Conservation (phyloP, 1,284 basidiomycete species). For the Leucocoprinus gongylophorus region DNA sequence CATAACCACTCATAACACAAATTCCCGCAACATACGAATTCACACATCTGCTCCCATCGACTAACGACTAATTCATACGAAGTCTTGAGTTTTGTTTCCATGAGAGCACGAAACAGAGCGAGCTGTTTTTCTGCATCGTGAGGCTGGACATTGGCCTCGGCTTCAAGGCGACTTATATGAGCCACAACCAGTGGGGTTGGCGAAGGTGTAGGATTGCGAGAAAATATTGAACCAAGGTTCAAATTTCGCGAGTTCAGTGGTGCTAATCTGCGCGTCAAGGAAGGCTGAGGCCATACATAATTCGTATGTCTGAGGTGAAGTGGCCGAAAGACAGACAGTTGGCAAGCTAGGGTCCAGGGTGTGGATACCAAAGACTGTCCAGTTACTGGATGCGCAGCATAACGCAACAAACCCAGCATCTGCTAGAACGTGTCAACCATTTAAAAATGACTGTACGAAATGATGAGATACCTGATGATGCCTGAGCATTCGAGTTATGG, state of each 20-base stretch:
- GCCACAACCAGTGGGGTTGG: constrained; percentile 63
- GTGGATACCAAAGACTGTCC: constrained; percentile 9
- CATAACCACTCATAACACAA: not conserved
- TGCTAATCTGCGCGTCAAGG: constrained; percentile 18
- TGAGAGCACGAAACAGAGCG: constrained; percentile 58
- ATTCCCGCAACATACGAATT: constrained; percentile 54
- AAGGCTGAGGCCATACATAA: constrained; percentile 8
- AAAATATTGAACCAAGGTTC: constrained; percentile 49
- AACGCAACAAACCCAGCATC: constrained; percentile 26
- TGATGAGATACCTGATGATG: constrained; percentile 21
- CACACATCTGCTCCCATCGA: constrained; percentile 74
- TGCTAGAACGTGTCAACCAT: constrained; percentile 13
- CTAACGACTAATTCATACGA: constrained; percentile 66
- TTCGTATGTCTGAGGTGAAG: constrained; percentile 7
- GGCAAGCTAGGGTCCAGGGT: constrained; percentile 7
- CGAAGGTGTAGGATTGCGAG: constrained; percentile 38
- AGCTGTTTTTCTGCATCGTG: constrained; percentile 63
- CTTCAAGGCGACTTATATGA: constrained; percentile 63
- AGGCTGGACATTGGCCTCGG: constrained; percentile 64
- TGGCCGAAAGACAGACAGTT: constrained; percentile 11
- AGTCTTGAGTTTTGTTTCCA: constrained; percentile 54
- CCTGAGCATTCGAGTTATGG: constrained; percentile 22
- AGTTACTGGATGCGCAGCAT: constrained; percentile 18
- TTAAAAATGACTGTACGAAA: constrained; percentile 1
- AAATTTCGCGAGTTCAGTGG: constrained; percentile 27